Percentiles rank a stretch among this genome's conserved stretches.
Evolutionary conservation across 495 filamentous ascomycete species (phyloP).

Genomic region (Aspergillus ellipticus): DNA sequence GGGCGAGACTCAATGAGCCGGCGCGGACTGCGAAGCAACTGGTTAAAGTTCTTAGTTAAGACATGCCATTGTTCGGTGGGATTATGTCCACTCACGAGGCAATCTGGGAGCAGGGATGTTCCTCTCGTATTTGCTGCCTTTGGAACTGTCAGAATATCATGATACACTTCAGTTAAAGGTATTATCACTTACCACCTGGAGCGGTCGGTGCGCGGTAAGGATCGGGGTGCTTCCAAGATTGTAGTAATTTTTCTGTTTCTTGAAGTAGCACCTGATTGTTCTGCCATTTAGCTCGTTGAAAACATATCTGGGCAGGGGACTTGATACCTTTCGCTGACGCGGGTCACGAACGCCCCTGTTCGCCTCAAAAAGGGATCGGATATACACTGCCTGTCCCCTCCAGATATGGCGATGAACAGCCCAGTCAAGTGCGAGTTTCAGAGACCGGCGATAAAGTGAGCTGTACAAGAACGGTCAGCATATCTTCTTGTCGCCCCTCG

Average conservation of each 20-base stretch:
- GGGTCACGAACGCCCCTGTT: constrained; percentile 85
- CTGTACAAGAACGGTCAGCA: constrained; percentile 43
- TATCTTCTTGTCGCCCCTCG: background rate
- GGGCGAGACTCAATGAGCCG: constrained; percentile 1
- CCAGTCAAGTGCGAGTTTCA: constrained; percentile 95
- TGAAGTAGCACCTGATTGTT: constrained; percentile 64
- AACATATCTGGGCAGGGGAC: constrained; percentile 2
- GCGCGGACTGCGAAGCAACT: constrained; percentile 14
- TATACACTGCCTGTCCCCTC: constrained; percentile 93
- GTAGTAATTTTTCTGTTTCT: constrained; percentile 81
- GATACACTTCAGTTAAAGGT: background rate
- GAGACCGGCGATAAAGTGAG: constrained; percentile 84
- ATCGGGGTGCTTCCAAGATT: constrained; percentile 97
- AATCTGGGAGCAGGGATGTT: constrained; percentile 78
- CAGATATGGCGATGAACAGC: constrained; percentile 84
- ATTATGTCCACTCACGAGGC: constrained; percentile 60
- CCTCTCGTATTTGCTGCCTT: constrained; percentile 94
- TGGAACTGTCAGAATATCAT: constrained; percentile 19
- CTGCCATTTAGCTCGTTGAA: constrained; percentile 6
- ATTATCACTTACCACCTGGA: constrained; percentile 72
- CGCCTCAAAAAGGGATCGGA: constrained; percentile 90
- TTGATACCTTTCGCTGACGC: constrained; percentile 81
- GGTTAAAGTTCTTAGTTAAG: background rate
- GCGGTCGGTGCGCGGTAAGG: constrained; percentile 84
- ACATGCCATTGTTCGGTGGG: background rate